Evolutionary conservation across 192 early-diverging fungal genomes (phyloP), one percentile per base, ranked within the genome.

Genomic region (Coemansia sp.): DNA sequence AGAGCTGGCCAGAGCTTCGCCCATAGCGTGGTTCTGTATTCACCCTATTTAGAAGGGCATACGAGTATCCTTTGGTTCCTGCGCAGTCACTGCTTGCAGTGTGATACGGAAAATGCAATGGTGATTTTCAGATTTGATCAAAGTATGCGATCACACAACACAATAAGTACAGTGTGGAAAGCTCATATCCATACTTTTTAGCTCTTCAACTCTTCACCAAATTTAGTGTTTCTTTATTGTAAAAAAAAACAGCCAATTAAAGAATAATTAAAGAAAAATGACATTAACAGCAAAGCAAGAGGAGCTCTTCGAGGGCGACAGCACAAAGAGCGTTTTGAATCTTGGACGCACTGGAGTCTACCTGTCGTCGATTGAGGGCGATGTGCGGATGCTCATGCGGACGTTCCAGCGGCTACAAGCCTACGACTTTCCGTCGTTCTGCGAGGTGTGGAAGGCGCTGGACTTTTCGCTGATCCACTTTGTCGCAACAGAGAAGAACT

Each of bases 391-490:
- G 56, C 78, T 81, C 1, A 74, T 81, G 78, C 72, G 78, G 10
- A 75, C 78, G 63, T 81, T 81, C 69, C 78, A 81, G 63, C 68
- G 70, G 7, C 72, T 71, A 26, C 78, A 81, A 59, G 59, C 72
- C 39, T 75, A 75, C 60, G 78, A 81, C 57, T 83, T 84, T 62
- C 61, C 61, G 42, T 64, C 80, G 30, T 86, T 86, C 35, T 69
- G 64, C 12, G 63, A 80, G n/a, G 69, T 84, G 23, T 86, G 85
- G 85, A 81, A 75, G 60, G 70, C 74, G 46, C 71, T 73, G 7
- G 77, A 84, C 64, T 86, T 86, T 73, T 83, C 83, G 37, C 75
- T 84, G 31, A 78, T 86, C 15, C 85, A 86, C 56, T 86, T 86
- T 71, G 85, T 81, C 21, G 83, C 83, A 35, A 77, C 85, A 12